Conservation (phyloP, 371 early-diverging fungal species). For the Mucor plumbeus region DNA sequence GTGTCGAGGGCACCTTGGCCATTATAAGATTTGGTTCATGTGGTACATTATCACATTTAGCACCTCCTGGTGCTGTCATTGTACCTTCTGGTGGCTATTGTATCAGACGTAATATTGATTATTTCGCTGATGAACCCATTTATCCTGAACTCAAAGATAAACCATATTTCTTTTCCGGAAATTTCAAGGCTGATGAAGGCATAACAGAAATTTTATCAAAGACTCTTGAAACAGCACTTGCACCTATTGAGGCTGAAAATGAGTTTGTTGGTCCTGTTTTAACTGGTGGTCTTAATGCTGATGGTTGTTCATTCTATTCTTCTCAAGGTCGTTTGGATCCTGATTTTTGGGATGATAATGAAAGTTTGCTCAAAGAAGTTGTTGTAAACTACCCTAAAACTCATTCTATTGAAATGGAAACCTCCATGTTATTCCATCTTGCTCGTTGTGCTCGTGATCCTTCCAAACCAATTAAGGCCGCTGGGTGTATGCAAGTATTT, state of each 20-base stretch:
- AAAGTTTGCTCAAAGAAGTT: slow-evolving; percentile 58
- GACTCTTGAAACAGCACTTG: slow-evolving; percentile 41
- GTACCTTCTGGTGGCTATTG: slow-evolving; percentile 78
- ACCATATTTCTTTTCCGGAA: slow-evolving; percentile 74
- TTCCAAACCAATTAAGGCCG: slow-evolving; percentile 68
- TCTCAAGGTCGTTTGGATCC: slow-evolving; percentile 84
- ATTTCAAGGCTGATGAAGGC: slow-evolving; percentile 63
- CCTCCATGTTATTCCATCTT: slow-evolving; percentile 84
- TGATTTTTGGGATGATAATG: slow-evolving; percentile 84
- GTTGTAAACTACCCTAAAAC: slow-evolving; percentile 63
- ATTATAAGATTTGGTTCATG: slow-evolving; percentile 93
- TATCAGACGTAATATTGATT: slow-evolving; percentile 80
- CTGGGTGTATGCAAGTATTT: slow-evolving; percentile 88
- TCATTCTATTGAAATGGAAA: slow-evolving; percentile 92
- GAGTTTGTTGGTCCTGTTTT: slow-evolving; percentile 62
- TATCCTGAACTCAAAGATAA: slow-evolving; percentile 33
- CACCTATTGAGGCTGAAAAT: slow-evolving; percentile 26
- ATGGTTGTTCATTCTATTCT: slow-evolving; percentile 91
- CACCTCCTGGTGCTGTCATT: slow-evolving; percentile 74
- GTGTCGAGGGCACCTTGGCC: slow-evolving; percentile 81
- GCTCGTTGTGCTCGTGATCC: slow-evolving; percentile 59
- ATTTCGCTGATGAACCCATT: slow-evolving; percentile 58
- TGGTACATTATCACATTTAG: slow-evolving; percentile 72
- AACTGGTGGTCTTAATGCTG: slow-evolving; percentile 76
- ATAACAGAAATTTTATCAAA: slow-evolving; percentile 56